Conservation (phyloP, 2,329 filamentous ascomycete species). For the Pseudogymnoascus sp. region DNA sequence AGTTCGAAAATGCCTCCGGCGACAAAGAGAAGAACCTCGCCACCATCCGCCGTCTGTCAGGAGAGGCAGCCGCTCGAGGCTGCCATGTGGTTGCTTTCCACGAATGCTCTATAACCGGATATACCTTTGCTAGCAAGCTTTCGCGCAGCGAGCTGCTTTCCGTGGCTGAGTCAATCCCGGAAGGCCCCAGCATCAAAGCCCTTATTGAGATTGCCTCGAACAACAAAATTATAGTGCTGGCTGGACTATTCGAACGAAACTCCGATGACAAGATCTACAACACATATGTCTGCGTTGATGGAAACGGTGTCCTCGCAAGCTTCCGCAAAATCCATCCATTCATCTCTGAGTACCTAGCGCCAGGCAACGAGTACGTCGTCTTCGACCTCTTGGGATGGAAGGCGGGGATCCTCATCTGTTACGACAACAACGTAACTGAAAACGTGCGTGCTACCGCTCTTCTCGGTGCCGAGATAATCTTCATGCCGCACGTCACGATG, state of each 20-base stretch:
- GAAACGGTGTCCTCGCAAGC: constrained; percentile 1
- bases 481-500: constrained; percentile 18
- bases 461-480: constrained; percentile 15
- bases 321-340: constrained; percentile 16
- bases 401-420: constrained; percentile 14
- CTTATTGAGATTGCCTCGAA: not conserved
- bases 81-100: not conserved
- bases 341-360: constrained; percentile 12
- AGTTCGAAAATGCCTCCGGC: not conserved
- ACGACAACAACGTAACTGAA: constrained; percentile 15
- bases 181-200: not conserved
- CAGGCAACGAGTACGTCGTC: constrained; percentile 14
- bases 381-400: constrained; percentile 16
- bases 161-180: not conserved
- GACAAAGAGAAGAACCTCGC: not conserved
- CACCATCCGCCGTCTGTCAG: not conserved
- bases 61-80: not conserved
- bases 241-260: not conserved
- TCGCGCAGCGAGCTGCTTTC: not conserved
- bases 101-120: constrained; percentile 1
- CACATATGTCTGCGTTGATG: constrained; percentile 6
- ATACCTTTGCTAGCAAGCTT: constrained; percentile 4
- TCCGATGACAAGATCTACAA: not conserved
- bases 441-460: constrained; percentile 16
- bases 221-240: not conserved